Percentiles rank a stretch among this genome's conserved stretches.
Evolutionary conservation across 805 yeast genomes (phyloP).

Genomic region (Saturnispora galanensis): DNA sequence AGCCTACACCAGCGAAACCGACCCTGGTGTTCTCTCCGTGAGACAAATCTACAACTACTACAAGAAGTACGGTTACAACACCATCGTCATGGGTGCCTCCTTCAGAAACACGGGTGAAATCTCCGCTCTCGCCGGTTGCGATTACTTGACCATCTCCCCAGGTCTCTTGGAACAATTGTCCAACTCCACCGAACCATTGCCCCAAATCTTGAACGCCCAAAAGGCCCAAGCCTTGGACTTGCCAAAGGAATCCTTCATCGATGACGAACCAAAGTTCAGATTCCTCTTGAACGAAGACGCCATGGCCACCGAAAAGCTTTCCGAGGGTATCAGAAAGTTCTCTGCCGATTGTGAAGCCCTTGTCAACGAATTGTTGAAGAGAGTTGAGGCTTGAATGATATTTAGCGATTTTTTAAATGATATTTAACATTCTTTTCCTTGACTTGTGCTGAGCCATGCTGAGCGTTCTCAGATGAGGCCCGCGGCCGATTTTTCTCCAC

Average conservation of each 20-base stretch:
- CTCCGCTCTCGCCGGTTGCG: slow-evolving; percentile 94
- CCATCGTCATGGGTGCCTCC: slow-evolving; percentile 99
- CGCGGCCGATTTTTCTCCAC: too few relatives aligned
- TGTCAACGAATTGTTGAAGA: slow-evolving; percentile 52
- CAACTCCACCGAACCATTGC: slow-evolving; percentile 70
- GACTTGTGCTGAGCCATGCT: neutral
- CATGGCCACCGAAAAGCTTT: slow-evolving; percentile 95
- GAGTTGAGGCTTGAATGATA: slow-evolving; percentile 16
- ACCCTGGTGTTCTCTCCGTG: slow-evolving; percentile 95
- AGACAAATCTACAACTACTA: slow-evolving; percentile 89
- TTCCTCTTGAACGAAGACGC: slow-evolving; percentile 88
- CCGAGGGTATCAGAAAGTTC: slow-evolving; percentile 97
- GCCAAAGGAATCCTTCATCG: slow-evolving; percentile 68
- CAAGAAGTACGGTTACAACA: slow-evolving; percentile 92
- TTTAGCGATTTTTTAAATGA: neutral
- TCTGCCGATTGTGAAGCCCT: slow-evolving; percentile 87
- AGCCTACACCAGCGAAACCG: slow-evolving; percentile 67
- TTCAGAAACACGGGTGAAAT: slow-evolving; percentile 97
- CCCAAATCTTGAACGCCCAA: slow-evolving; percentile 67
- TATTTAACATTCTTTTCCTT: neutral
- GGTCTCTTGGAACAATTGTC: slow-evolving; percentile 78
- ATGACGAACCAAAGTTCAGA: slow-evolving; percentile 87
- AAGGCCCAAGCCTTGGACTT: slow-evolving; percentile 46
- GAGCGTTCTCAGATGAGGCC: neutral
- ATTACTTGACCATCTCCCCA: slow-evolving; percentile 92